Percentiles rank a stretch among this genome's conserved stretches.
phyloP scores from a whole-genome alignment of 2,329 filamentous ascomycete species.

The Botrytis galanthina region DNA sequence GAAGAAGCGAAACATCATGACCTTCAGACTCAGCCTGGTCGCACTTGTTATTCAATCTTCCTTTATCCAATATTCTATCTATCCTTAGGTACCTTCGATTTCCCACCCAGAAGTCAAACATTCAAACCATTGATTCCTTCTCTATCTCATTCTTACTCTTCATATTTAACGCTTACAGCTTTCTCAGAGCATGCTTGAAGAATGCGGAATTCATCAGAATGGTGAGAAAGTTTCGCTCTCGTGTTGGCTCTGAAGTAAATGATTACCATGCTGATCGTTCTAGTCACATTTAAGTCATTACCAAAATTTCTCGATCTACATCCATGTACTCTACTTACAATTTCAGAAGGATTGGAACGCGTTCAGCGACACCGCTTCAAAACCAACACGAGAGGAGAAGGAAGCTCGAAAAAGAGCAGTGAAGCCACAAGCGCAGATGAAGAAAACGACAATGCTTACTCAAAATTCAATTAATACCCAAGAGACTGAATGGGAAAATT shows the following conservation, averaged over 20 bases:
- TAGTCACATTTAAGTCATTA: no score
- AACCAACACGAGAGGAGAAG: not conserved
- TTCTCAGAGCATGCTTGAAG: not conserved
- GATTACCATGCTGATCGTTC: not conserved
- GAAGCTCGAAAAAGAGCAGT: not conserved
- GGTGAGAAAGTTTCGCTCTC: not conserved
- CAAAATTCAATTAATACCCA: not conserved
- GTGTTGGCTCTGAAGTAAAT: not conserved
- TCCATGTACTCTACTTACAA: not conserved
- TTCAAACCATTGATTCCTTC: rapidly evolving
- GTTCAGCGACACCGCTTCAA: not conserved
- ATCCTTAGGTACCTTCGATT: not conserved
- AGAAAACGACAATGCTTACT: no score
- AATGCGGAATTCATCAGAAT: not conserved
- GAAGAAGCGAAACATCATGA: not conserved
- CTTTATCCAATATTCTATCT: not conserved
- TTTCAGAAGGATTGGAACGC: not conserved
- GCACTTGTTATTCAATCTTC: not conserved
- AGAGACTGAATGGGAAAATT: not conserved
- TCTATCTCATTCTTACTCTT: not conserved
- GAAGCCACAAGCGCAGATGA: no score
- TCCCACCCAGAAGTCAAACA: not conserved
- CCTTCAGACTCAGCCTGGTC: not conserved
- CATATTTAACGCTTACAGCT: not conserved
- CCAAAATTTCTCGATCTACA: not conserved